Conservation (phyloP, 108 stramenopile species). For the Mediolabrus comicus region DNA sequence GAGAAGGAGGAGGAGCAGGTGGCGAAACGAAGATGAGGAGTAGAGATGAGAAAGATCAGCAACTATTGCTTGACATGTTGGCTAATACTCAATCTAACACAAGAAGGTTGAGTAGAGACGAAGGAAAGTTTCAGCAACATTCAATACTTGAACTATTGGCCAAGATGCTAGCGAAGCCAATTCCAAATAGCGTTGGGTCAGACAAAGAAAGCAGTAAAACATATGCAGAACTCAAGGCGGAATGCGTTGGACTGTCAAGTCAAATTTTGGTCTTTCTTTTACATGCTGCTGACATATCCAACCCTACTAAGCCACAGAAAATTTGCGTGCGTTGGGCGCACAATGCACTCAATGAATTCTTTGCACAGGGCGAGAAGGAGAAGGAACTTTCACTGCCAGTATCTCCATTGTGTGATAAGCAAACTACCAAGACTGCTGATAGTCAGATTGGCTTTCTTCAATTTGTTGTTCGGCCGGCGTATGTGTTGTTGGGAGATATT, state of each 20-base stretch:
- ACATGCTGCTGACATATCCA: constrained; percentile 80
- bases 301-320: constrained; percentile 55
- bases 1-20: background rate
- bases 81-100: background rate
- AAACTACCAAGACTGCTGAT: constrained; percentile 52
- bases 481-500: constrained; percentile 52
- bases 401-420: constrained; percentile 74
- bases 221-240: background rate
- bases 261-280: constrained; percentile 49
- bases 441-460: constrained; percentile 83
- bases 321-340: constrained; percentile 67
- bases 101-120: background rate
- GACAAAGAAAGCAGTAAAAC: background rate
- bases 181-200: background rate
- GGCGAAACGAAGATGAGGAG: background rate
- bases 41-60: constrained; percentile 8
- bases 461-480: constrained; percentile 75
- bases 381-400: constrained; percentile 54
- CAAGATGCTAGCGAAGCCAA: background rate
- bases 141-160: background rate
- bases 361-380: constrained; percentile 78
- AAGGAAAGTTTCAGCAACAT: background rate
- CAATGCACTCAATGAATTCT: constrained; percentile 70
- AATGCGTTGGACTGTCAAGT: constrained; percentile 1
- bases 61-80: background rate